A percentile compares a stretch with the other conserved stretches of the same genome.
These are phyloP conservation scores for Helminthosporium solani DNA, from an alignment of 2,329 filamentous ascomycete genomes.

Conservation along the genomic window DNA sequence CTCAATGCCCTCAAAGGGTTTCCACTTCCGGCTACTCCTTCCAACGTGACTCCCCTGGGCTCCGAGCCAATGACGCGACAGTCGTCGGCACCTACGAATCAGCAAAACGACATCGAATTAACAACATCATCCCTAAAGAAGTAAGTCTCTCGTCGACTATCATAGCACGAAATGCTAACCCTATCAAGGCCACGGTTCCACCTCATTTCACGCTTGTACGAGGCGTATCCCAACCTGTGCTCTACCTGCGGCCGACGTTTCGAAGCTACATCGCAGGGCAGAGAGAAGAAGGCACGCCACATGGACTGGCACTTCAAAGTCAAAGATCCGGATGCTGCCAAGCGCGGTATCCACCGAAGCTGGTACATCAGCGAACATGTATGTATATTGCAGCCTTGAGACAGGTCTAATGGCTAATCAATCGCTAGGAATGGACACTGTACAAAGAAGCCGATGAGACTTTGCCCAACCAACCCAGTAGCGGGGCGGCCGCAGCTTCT, in stretches of 20 bases:
- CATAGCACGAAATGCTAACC: conserved; percentile 10
- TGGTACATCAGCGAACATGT: conserved; percentile 92
- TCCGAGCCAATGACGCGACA: conserved; percentile 31
- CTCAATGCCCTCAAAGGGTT: conserved; percentile 33
- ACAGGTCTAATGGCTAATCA: conserved; percentile 25
- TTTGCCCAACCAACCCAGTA: conserved; percentile 38
- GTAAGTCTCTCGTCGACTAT: conserved; percentile 47
- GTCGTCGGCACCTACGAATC: conserved; percentile 38
- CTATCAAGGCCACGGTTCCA: conserved; percentile 67
- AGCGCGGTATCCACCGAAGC: conserved; percentile 83
- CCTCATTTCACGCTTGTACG: conserved; percentile 73
- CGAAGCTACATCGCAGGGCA: conserved; percentile 71
- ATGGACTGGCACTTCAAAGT: conserved; percentile 99
- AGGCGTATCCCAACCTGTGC: conserved; percentile 81
- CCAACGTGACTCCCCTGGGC: conserved; percentile 27
- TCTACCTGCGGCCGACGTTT: conserved; percentile 91
- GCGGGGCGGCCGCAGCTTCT: conserved; percentile 42
- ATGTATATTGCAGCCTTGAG: conserved; percentile 37
- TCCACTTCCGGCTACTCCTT: conserved; percentile 23
- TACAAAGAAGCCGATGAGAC: conserved; percentile 75
- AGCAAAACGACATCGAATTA: conserved; percentile 57
- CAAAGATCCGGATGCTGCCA: conserved; percentile 83
- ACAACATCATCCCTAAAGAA: conserved; percentile 71
- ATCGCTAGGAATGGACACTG: conserved; percentile 77
- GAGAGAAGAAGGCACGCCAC: conserved; percentile 82